These are phyloP conservation scores for Huntiella savannae DNA, from an alignment of 2,329 filamentous ascomycete species.

Conservation along the genomic window DNA sequence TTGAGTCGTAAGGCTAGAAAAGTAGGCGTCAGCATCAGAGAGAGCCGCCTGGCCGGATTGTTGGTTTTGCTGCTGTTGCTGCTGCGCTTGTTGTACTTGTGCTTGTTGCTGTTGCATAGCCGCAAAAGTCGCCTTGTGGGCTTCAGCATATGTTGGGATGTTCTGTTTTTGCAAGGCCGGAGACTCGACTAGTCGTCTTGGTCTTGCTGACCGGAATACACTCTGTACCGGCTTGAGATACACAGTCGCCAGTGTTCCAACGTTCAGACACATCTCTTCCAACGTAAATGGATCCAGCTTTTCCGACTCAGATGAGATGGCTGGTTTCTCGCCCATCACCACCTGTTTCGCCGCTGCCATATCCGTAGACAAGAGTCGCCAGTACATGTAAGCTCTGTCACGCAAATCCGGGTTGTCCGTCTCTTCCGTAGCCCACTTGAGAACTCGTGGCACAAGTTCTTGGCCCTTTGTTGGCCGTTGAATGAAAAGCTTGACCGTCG, in stretches of 20 bases:
- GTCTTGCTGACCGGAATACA: constrained; percentile 78
- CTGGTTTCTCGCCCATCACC: constrained; percentile 93
- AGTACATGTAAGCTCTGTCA: constrained; percentile 98
- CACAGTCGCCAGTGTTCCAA: constrained; percentile 88
- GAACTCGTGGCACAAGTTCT: constrained; percentile 75
- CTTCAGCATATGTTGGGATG: constrained; percentile 33
- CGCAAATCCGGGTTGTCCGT: constrained; percentile 97
- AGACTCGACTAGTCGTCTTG: constrained; percentile 59
- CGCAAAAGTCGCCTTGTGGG: constrained; percentile 26
- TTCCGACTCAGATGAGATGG: constrained; percentile 91
- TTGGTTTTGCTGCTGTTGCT: not conserved
- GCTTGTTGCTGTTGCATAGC: not conserved
- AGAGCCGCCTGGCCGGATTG: constrained; percentile 30
- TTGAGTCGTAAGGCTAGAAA: constrained; percentile 58
- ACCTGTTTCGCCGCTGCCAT: constrained; percentile 69
- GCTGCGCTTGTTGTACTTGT: not conserved
- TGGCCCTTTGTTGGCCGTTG: constrained; percentile 90
- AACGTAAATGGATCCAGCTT: constrained; percentile 78
- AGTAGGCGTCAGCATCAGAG: constrained; percentile 76
- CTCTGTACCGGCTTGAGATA: constrained; percentile 96
- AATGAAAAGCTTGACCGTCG: constrained; percentile 95
- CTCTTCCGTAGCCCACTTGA: constrained; percentile 98
- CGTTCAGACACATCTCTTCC: constrained; percentile 92
- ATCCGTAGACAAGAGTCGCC: constrained; percentile 84
- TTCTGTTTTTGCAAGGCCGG: constrained; percentile 66